Conservation (phyloP, 345 rosid species). For the Eucalyptus urophylla region DNA sequence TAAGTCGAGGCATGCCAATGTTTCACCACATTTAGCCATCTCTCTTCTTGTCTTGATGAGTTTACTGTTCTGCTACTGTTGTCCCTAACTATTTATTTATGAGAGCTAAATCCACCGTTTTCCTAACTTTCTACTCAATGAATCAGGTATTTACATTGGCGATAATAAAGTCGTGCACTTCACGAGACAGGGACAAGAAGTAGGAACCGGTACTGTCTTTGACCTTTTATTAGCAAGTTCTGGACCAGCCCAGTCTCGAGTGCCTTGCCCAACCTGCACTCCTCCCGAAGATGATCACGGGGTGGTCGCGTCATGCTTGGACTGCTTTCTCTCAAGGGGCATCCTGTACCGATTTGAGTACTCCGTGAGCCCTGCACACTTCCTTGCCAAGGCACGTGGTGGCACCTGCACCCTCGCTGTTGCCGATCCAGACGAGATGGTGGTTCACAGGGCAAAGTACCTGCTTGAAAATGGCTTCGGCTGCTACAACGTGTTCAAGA, state of each 20-base stretch:
- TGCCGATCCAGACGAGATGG: constrained; percentile 33
- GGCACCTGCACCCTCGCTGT: constrained; percentile 90
- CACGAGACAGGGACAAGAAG: constrained; percentile 87
- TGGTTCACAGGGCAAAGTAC: constrained; percentile 62
- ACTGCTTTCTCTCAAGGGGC: constrained; percentile 88
- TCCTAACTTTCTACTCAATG: background rate
- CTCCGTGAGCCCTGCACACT: constrained; percentile 63
- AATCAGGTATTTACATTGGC: constrained; percentile 72
- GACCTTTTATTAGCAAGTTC: constrained; percentile 71
- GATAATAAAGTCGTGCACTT: constrained; percentile 76
- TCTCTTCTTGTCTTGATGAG: background rate
- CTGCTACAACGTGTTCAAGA: constrained; percentile 68
- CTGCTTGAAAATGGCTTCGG: constrained; percentile 84
- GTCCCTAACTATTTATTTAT: background rate
- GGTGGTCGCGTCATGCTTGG: constrained; percentile 69
- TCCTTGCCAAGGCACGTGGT: constrained; percentile 79
- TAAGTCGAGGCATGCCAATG: background rate
- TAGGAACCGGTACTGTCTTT: constrained; percentile 74
- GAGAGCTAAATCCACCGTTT: background rate
- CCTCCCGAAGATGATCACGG: constrained; percentile 43
- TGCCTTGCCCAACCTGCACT: constrained; percentile 58
- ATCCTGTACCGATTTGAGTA: constrained; percentile 68
- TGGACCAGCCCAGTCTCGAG: constrained; percentile 34
- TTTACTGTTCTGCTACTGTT: background rate
- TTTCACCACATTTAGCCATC: background rate